These are phyloP conservation scores for Mixia osmundae DNA, from an alignment of 1,284 basidiomycete species.

Conservation along the genomic window DNA sequence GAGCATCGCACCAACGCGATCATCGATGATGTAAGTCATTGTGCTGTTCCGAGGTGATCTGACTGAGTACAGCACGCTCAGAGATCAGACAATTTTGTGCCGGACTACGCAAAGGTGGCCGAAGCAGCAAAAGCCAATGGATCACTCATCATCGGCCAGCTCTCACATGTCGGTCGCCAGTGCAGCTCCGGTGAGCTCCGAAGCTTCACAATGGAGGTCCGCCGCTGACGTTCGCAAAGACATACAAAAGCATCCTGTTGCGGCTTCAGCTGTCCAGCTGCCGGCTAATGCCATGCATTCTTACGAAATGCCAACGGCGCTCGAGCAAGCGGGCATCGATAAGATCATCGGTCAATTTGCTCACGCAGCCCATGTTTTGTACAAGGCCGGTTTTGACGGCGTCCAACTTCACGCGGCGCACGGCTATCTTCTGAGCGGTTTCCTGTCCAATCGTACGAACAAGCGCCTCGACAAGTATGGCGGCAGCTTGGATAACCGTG, in stretches of 20 bases:
- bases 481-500: constrained; percentile 24
- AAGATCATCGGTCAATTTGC: constrained; percentile 23
- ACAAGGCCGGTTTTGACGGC: constrained; percentile 23
- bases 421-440: constrained; percentile 22
- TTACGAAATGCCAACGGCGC: constrained; percentile 10
- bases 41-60: too few relatives aligned
- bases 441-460: constrained; percentile 41
- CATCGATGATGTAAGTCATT: too few relatives aligned
- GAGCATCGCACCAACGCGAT: constrained; percentile 6
- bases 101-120: constrained; percentile 21
- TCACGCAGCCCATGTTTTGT: constrained; percentile 21
- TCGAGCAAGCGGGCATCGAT: constrained; percentile 9
- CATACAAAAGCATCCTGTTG: too few relatives aligned
- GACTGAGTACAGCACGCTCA: too few relatives aligned
- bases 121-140: constrained; percentile 24
- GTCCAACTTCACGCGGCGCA: constrained; percentile 20
- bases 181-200: constrained; percentile 15
- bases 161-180: constrained; percentile 27
- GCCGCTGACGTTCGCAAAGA: too few relatives aligned
- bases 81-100: constrained; percentile 18
- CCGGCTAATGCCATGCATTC: constrained; percentile 16
- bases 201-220: too few relatives aligned
- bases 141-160: constrained; percentile 24
- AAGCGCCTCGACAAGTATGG: constrained; percentile 25
- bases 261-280: constrained; percentile 18